Base-by-base conservation (phyloP, 495 filamentous ascomycete species). In the Platismatia glauca region DNA sequence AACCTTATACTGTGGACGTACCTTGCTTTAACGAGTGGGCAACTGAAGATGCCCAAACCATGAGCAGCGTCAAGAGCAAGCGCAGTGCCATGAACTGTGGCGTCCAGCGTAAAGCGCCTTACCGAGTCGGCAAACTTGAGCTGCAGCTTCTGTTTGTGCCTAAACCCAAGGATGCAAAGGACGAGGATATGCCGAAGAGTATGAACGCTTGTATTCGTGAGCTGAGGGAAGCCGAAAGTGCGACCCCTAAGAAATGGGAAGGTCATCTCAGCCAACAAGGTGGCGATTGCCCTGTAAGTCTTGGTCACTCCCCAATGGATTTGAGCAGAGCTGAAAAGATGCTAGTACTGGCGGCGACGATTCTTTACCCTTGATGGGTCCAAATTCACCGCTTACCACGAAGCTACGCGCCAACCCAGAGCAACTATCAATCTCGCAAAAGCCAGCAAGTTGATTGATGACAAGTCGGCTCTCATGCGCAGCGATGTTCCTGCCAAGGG, bases 1-100 rank as follows among this genome's bases (percentile, higher is more conserved):
- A 91, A 43, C 89, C 89, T 27, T 88, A 94, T 66, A 86, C 82
- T 58, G 90, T 90, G 46, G 91, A 96, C 65, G 82, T 97, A 56
- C 87, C 91, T 22, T 91, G 90, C 71, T 98, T 95, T 78, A 98
- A 98, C 69, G 95, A 98, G 75, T 98, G 94, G 94, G 95, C 94
- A 15, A 84, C 86, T 20, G 94, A 98, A 68, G 87, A 93, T 56
- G 82, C 84, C 38, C 77, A 79, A 46, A 81, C 85, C 16, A 18
- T 53, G 50, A 84, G 78, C 58, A 95, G 89, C 71, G 85, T 96
- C 43, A 95, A 92, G 79, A 95, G 88, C 77, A 96, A 95, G 79
- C 89, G 90, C 64, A 86, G 80, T 64, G 84, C 82, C 16, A 71
- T 77, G 2, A 80, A 86, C 44, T 77, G 78, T 24, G 79, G 79